Conservation (phyloP, 2,329 filamentous ascomycete species). For the Fusarium incarnatum region DNA sequence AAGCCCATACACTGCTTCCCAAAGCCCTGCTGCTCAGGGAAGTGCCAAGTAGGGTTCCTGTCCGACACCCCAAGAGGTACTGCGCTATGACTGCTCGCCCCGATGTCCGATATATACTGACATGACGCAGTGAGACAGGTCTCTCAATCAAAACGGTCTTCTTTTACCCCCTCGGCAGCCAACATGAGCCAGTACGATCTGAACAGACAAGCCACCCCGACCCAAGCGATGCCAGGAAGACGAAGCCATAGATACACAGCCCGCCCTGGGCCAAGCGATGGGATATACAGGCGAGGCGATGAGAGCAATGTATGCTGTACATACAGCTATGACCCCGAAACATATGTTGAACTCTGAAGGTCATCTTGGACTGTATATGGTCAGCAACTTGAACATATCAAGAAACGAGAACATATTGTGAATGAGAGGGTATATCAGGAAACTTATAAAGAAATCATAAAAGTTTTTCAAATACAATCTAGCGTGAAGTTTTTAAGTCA, state of each 20-base stretch:
- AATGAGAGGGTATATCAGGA: slow-evolving; percentile 42
- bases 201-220: background rate
- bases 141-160: too few relatives aligned
- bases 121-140: fast-evolving
- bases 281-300: background rate
- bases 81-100: fast-evolving
- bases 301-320: background rate
- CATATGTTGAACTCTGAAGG: background rate
- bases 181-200: background rate
- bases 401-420: background rate
- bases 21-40: background rate
- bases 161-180: background rate
- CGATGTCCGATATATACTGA: background rate
- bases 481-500: slow-evolving; percentile 57
- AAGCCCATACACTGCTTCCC: background rate
- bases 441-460: slow-evolving; percentile 52
- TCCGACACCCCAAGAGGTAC: fast-evolving
- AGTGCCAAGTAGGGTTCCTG: background rate
- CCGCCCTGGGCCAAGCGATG: background rate
- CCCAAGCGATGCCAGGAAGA: background rate
- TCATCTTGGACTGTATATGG: background rate
- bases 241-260: background rate
- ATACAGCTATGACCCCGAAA: background rate
- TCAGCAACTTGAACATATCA: slow-evolving; percentile 15
- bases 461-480: slow-evolving; percentile 62